phyloP scores from a whole-genome alignment of 495 filamentous ascomycete species.

The Pseudevernia furfuracea region DNA sequence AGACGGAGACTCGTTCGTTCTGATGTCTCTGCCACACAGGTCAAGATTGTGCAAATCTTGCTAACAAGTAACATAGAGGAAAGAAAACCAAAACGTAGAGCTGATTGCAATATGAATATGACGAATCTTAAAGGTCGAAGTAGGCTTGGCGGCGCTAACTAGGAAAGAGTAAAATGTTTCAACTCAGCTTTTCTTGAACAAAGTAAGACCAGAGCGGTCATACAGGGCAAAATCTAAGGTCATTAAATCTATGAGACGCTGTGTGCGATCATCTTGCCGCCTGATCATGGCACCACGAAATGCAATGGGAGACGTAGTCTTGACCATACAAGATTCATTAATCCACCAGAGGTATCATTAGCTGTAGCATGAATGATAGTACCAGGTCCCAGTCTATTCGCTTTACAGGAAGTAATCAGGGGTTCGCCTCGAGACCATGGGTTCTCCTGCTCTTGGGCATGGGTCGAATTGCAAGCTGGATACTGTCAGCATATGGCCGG shows the following conservation, averaged over 20 bases:
- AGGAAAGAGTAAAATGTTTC: neutral
- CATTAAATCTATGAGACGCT: constrained; percentile 14
- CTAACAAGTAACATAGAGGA: neutral
- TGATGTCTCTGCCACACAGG: neutral
- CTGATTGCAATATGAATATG: neutral
- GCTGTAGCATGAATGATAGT: neutral
- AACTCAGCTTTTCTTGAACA: neutral
- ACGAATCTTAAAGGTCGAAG: neutral
- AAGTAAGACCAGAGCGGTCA: neutral
- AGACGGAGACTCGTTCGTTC: neutral
- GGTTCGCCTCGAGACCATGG: constrained; percentile 95
- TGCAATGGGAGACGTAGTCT: constrained; percentile 2
- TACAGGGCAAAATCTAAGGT: neutral
- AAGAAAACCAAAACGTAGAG: neutral
- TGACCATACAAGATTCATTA: constrained; percentile 8
- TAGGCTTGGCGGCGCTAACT: neutral
- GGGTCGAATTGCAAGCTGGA: constrained; percentile 96
- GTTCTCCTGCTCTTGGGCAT: constrained; percentile 92
- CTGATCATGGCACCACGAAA: neutral
- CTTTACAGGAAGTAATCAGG: constrained; percentile 94
- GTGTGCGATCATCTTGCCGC: constrained; percentile 1
- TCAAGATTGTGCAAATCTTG: no score
- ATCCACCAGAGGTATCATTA: constrained; percentile 2
- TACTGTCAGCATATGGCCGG: constrained; percentile 18
- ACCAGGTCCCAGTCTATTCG: neutral